Evolutionary conservation across 2,329 filamentous ascomycete species (phyloP).

Genomic region (Daldinia eschscholtzii): DNA sequence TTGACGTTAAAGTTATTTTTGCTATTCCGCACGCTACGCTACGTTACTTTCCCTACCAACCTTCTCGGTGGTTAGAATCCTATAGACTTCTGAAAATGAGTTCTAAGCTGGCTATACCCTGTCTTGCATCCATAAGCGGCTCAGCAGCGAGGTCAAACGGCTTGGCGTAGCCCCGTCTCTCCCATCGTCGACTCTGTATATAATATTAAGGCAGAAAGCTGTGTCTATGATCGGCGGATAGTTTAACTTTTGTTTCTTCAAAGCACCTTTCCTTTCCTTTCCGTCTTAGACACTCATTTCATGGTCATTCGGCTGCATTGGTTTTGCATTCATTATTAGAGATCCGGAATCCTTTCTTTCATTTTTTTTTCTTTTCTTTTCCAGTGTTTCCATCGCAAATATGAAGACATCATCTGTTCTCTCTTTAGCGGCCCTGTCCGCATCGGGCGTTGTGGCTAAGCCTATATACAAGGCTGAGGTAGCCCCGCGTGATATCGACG

Average conservation of each 20-base stretch:
- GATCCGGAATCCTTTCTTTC: slow-evolving; percentile 34
- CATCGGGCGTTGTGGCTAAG: slow-evolving; percentile 41
- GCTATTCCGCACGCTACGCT: slow-evolving; percentile 10
- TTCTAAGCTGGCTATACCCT: slow-evolving; percentile 22
- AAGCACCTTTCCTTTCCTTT: slow-evolving; percentile 19
- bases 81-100: slow-evolving; percentile 19
- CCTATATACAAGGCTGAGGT: slow-evolving; percentile 37
- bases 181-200: slow-evolving; percentile 20
- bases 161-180: slow-evolving; percentile 27
- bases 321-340: slow-evolving; percentile 32
- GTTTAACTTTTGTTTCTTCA: slow-evolving; percentile 18
- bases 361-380: slow-evolving; percentile 14
- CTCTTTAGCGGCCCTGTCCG: slow-evolving; percentile 47
- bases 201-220: slow-evolving; percentile 26
- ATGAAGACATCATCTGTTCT: slow-evolving; percentile 48
- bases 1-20: slow-evolving; percentile 23
- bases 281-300: slow-evolving; percentile 18
- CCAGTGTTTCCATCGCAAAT: slow-evolving; percentile 14
- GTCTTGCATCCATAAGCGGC: slow-evolving; percentile 16
- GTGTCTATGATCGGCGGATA: slow-evolving; percentile 9
- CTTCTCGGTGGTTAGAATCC: slow-evolving; percentile 8
- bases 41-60: slow-evolving; percentile 19
- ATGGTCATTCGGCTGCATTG: slow-evolving; percentile 17
- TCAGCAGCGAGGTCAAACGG: slow-evolving; percentile 35
- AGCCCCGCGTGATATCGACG: slow-evolving; percentile 40